Base-by-base conservation (phyloP, 2,329 filamentous ascomycete species). In the Ciborinia camelliae region DNA sequence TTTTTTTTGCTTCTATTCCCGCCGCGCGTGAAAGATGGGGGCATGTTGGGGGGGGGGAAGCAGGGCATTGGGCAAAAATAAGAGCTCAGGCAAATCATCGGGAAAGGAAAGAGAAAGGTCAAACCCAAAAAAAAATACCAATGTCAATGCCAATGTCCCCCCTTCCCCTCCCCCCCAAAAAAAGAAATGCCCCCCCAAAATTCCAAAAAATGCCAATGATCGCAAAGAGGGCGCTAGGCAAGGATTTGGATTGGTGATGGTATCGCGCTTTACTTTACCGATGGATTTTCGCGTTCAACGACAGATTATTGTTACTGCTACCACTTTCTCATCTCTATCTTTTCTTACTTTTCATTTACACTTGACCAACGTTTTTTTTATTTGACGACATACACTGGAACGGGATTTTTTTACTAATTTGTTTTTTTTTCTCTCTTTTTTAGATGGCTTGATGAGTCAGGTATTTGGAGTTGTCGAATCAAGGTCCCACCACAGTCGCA, bases 391-490 rank as follows among this genome's bases (percentile, higher is more conserved):
- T 20, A 35, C 28, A 26, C 55, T 26, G 23, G 26, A 58, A 18
- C 23, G 8, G 41, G n/a, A 41, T 32, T 32, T 41, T 41, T 63
- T 48, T 63, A 58, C 61, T 63, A 63, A 63, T 57, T 58, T 50
- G 41, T 48, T 58, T 58, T 58, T 35, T 48, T 63, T 32, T 37
- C 41, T 23, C 20, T 41, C 23, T 32, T 52, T 41, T 63, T 41
- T 64, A 75, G 73, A 70, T 73, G 72, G 71, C 71, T 75, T 60
- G 71, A 74, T 57, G 71, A 71, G 47, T 71, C 67, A 52, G 71
- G 72, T 50, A 72, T 73, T 61, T 72, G 69, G 71, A 72, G 70
- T 59, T 75, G 73, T 71, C 72, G 73, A 65, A 75, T 75, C 63
- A 74, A 74, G 65, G 65, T 74, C 4, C 68, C 72, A 35, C 55